Evolutionary conservation across 495 filamentous ascomycete species (phyloP).

Genomic region (Saxophila tyrrhenica): DNA sequence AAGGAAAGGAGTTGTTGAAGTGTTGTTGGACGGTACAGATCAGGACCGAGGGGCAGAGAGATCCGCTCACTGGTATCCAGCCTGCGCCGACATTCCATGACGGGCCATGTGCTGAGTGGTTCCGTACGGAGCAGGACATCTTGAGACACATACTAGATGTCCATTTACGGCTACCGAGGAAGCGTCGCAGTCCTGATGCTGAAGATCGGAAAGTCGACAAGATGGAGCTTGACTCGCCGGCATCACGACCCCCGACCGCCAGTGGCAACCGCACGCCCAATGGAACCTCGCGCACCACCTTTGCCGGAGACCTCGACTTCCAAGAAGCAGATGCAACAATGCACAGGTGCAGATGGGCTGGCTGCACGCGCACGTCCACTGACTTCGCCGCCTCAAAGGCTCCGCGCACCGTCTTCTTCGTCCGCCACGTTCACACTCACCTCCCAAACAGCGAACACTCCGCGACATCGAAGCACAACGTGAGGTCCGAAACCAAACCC

Average conservation of each 20-base stretch:
- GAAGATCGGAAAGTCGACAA: conserved; percentile 28
- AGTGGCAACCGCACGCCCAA: not conserved
- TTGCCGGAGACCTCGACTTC: conserved; percentile 9
- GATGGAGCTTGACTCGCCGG: conserved; percentile 33
- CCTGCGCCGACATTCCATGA: conserved; percentile 8
- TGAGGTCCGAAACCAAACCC: conserved; percentile 19
- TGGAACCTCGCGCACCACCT: not conserved
- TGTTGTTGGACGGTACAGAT: conserved; percentile 9
- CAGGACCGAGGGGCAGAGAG: not conserved
- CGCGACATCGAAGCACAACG: conserved; percentile 21
- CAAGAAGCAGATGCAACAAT: conserved; percentile 1
- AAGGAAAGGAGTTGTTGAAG: conserved; percentile 9
- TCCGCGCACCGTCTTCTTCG: conserved; percentile 31
- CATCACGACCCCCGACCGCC: not conserved
- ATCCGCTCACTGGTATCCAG: conserved; percentile 5
- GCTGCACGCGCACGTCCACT: conserved; percentile 3
- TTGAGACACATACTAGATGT: conserved; percentile 60
- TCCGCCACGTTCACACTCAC: conserved; percentile 55
- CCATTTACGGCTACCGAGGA: conserved; percentile 49
- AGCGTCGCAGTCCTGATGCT: not conserved
- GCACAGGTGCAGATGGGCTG: conserved; percentile 12
- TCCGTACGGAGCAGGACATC: conserved; percentile 47
- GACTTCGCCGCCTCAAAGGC: conserved; percentile 3
- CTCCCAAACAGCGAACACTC: conserved; percentile 31
- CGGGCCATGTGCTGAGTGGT: conserved; percentile 50